Conservation (phyloP, 106 monocot species). For the Dactylorhiza incarnata region DNA sequence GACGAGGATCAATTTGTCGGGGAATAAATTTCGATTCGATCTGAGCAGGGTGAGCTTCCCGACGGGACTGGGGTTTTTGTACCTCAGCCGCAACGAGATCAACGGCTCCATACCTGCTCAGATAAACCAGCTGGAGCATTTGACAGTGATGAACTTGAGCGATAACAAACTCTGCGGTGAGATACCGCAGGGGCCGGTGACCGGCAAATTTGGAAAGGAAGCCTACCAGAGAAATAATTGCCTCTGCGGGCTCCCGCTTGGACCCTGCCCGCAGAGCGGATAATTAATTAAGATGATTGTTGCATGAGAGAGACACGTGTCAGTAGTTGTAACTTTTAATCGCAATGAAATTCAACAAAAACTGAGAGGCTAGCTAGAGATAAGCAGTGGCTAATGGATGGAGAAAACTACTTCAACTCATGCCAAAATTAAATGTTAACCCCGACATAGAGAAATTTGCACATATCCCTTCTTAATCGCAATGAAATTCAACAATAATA, state of each 20-base stretch:
- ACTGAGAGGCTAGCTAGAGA: too few relatives aligned
- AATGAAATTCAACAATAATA: too few relatives aligned
- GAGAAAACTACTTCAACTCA: too few relatives aligned
- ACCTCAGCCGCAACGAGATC: conserved; percentile 20
- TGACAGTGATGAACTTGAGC: conserved; percentile 16
- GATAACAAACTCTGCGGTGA: conserved; percentile 16
- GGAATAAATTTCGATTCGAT: conserved; percentile 22
- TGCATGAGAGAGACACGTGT: too few relatives aligned
- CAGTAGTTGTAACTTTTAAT: too few relatives aligned
- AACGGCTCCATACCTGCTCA: conserved; percentile 8
- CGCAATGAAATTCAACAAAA: too few relatives aligned
- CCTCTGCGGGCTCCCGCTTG: conserved; percentile 15
- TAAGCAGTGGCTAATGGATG: too few relatives aligned
- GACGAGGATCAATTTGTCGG: conserved; percentile 12
- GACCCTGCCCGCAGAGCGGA: conserved; percentile 2
- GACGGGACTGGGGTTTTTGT: neutral
- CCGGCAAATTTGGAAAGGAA: conserved; percentile 3
- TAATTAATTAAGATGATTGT: too few relatives aligned
- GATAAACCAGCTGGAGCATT: conserved; percentile 9
- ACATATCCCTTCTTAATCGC: too few relatives aligned
- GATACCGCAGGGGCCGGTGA: conserved; percentile 18
- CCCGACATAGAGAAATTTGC: too few relatives aligned
- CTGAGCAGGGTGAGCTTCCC: conserved; percentile 21
- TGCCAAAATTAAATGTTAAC: too few relatives aligned
- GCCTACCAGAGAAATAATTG: conserved; percentile 11